A percentile compares a stretch with the other conserved stretches of the same genome.
Evolutionary conservation across 2,329 filamentous ascomycete species (phyloP).

Genomic region (Pseudonectria buxi): DNA sequence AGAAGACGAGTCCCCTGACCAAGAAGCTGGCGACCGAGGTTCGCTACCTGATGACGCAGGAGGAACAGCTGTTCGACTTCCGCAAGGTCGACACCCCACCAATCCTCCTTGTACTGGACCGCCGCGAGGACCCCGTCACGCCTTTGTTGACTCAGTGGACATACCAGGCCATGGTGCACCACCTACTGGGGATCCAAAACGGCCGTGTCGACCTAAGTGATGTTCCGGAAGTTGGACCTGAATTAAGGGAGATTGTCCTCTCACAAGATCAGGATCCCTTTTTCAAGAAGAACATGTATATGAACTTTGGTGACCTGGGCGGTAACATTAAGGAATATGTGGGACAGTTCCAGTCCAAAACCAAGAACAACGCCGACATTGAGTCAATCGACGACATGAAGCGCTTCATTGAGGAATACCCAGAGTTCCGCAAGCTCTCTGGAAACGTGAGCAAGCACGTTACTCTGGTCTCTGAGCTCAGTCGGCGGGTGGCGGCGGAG

Average conservation of each 20-base stretch:
- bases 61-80: slow-evolving; percentile 95
- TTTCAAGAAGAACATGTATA: slow-evolving; percentile 98
- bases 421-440: slow-evolving; percentile 92
- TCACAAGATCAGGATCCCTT: slow-evolving; percentile 97
- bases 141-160: slow-evolving; percentile 96
- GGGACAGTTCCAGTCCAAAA: slow-evolving; percentile 94
- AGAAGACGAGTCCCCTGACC: slow-evolving; percentile 81
- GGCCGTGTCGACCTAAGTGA: slow-evolving; percentile 85
- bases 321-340: slow-evolving; percentile 98
- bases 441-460: slow-evolving; percentile 99
- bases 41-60: slow-evolving; percentile 86
- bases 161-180: slow-evolving; percentile 99
- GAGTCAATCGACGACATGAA: slow-evolving; percentile 99
- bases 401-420: slow-evolving; percentile 97
- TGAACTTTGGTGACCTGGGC: slow-evolving; percentile 93
- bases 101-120: slow-evolving; percentile 82
- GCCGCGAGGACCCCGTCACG: slow-evolving; percentile 90
- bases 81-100: slow-evolving; percentile 90
- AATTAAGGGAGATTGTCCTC: slow-evolving; percentile 88
- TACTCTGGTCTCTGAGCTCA: slow-evolving; percentile 88
- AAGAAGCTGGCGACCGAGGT: slow-evolving; percentile 93
- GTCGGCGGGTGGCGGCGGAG: slow-evolving; percentile 76
- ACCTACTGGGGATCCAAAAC: slow-evolving; percentile 87
- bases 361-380: slow-evolving; percentile 92
- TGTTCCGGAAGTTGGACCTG: slow-evolving; percentile 75